Conservation (phyloP, 2,329 filamentous ascomycete genomes). For the Onygenales sp. region DNA sequence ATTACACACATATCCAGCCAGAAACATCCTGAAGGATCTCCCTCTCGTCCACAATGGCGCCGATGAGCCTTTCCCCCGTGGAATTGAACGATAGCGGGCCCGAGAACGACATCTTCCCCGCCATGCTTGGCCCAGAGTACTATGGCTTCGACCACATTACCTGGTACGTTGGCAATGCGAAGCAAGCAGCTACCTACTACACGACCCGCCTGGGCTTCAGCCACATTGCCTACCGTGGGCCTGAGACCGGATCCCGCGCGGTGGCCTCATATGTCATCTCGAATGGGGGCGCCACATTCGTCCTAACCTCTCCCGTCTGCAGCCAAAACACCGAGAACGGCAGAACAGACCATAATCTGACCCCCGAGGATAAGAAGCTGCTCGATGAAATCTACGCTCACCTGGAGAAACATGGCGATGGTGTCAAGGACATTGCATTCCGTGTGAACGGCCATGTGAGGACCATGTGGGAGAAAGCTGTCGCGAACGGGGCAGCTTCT, state of each 20-base stretch:
- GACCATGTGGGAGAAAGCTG: slow-evolving; percentile 61
- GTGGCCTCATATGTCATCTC: slow-evolving; percentile 71
- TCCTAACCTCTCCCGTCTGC: slow-evolving; percentile 72
- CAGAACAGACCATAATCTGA: slow-evolving; percentile 48
- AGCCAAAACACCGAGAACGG: slow-evolving; percentile 42
- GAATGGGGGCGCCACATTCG: slow-evolving; percentile 68
- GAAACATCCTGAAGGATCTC: neutral
- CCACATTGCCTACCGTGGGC: slow-evolving; percentile 67
- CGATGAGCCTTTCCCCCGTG: neutral
- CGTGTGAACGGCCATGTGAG: slow-evolving; percentile 67
- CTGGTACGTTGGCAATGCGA: slow-evolving; percentile 91
- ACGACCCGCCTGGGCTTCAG: slow-evolving; percentile 72
- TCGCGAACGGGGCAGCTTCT: slow-evolving; percentile 55
- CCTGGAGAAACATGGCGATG: slow-evolving; percentile 74
- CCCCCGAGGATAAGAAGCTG: slow-evolving; percentile 49
- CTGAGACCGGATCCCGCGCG: slow-evolving; percentile 74
- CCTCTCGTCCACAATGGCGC: neutral
- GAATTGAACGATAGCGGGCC: neutral
- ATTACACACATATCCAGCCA: too few relatives aligned
- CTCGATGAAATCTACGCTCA: slow-evolving; percentile 68
- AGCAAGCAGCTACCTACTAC: slow-evolving; percentile 83
- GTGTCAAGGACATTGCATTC: slow-evolving; percentile 86
- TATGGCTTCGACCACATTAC: slow-evolving; percentile 75
- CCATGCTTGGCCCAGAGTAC: slow-evolving; percentile 15
- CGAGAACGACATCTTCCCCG: slow-evolving; percentile 12